Conservation (phyloP, 1,284 basidiomycete species). For the Golubevia sp. region DNA sequence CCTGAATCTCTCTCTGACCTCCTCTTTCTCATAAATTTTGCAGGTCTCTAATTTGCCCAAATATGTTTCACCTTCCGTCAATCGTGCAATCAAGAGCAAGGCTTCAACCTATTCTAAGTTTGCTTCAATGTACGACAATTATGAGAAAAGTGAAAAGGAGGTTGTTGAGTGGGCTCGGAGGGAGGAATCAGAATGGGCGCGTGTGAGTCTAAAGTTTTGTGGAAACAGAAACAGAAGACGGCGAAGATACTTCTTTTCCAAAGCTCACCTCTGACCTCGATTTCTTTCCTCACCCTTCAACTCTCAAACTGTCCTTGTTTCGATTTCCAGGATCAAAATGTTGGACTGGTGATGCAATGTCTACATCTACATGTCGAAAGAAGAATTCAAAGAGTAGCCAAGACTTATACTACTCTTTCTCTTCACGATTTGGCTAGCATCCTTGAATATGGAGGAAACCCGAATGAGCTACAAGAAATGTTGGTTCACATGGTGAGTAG, state of each 20-base stretch:
- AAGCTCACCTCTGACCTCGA: slow-evolving; percentile 14
- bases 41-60: slow-evolving; percentile 70
- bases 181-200: slow-evolving; percentile 67
- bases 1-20: background rate
- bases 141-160: slow-evolving; percentile 50
- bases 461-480: slow-evolving; percentile 68
- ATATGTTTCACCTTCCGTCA: slow-evolving; percentile 69
- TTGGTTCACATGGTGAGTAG: slow-evolving; percentile 73
- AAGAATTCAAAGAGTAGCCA: slow-evolving; percentile 75
- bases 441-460: slow-evolving; percentile 67
- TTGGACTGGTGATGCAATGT: slow-evolving; percentile 72
- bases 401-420: slow-evolving; percentile 76
- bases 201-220: slow-evolving; percentile 64
- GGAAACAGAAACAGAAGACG: slow-evolving; percentile 7
- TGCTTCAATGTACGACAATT: slow-evolving; percentile 70
- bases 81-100: slow-evolving; percentile 68
- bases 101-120: slow-evolving; percentile 69
- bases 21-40: background rate
- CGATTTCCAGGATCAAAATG: slow-evolving; percentile 70
- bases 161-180: slow-evolving; percentile 67
- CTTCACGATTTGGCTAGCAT: slow-evolving; percentile 72
- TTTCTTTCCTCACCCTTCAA: slow-evolving; percentile 15
- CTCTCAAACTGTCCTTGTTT: background rate
- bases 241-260: slow-evolving; percentile 19
- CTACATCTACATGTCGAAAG: slow-evolving; percentile 73